phyloP scores from a whole-genome alignment of 495 filamentous ascomycete species.

The Trichoderma parareesei region DNA sequence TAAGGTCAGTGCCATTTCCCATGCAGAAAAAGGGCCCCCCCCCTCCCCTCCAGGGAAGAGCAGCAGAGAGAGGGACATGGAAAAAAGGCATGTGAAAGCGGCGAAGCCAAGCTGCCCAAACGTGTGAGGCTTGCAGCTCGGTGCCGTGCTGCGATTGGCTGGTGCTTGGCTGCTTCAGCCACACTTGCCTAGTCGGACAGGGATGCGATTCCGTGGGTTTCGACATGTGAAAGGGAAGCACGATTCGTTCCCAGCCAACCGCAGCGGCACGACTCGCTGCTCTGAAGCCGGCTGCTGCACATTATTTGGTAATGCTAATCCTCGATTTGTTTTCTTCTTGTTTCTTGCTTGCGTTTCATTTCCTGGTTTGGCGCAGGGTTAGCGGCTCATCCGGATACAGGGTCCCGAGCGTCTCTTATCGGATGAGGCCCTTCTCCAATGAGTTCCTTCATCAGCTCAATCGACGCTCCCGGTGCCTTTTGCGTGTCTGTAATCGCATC shows the following conservation, averaged over 20 bases:
- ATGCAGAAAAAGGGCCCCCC: no score
- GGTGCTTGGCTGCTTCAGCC: not conserved
- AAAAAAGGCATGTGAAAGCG: conserved; percentile 8
- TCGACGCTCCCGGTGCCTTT: not conserved
- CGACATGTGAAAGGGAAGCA: not conserved
- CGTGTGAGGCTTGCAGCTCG: conserved; percentile 1
- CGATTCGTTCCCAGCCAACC: not conserved
- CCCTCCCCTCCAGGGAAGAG: not conserved
- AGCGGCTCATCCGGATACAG: conserved; percentile 2
- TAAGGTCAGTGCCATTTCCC: not conserved
- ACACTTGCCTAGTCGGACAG: not conserved
- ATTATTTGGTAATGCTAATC: no score
- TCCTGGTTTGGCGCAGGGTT: not conserved
- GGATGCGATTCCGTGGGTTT: not conserved
- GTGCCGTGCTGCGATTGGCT: not conserved
- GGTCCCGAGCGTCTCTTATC: not conserved
- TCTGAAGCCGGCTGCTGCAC: no score
- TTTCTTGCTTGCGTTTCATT: not conserved
- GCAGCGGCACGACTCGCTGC: not conserved
- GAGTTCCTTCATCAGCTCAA: not conserved
- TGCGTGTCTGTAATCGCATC: no score
- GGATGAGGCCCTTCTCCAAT: not conserved
- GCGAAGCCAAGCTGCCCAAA: not conserved
- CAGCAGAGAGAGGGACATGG: not conserved
- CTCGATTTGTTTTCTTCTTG: not conserved